These are phyloP conservation scores for Wickerhamiella brachini DNA, from an alignment of 805 yeast species.

Conservation along the genomic window DNA sequence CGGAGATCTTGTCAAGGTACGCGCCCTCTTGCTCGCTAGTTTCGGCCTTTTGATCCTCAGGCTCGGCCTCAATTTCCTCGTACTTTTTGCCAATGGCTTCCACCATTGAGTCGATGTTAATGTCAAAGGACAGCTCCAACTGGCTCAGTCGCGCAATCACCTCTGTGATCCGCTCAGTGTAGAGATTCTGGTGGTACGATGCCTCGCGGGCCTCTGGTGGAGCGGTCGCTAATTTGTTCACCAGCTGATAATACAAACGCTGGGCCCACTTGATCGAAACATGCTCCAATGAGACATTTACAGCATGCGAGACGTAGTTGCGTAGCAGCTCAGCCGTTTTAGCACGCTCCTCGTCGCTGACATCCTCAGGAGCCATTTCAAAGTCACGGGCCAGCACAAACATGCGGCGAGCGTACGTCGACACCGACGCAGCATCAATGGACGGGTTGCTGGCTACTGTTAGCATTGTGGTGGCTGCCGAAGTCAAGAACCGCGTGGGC, in stretches of 20 bases:
- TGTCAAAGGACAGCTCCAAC: conserved; percentile 52
- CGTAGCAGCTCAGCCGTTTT: conserved; percentile 51
- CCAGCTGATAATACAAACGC: conserved; percentile 23
- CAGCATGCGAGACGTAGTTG: conserved; percentile 42
- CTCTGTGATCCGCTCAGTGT: conserved; percentile 22
- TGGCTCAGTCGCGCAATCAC: conserved; percentile 31
- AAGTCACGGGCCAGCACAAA: conserved; percentile 44
- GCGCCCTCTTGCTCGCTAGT: conserved; percentile 23
- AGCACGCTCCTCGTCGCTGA: conserved; percentile 28
- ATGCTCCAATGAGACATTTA: conserved; percentile 29
- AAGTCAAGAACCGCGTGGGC: conserved; percentile 68
- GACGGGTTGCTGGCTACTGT: conserved; percentile 35
- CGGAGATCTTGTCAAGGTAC: conserved; percentile 17
- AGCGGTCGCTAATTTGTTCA: conserved; percentile 18
- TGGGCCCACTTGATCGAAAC: conserved; percentile 21
- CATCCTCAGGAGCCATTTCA: conserved; percentile 22
- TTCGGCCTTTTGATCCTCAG: conserved; percentile 11
- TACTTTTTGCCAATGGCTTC: not conserved
- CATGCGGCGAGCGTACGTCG: conserved; percentile 45
- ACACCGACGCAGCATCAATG: conserved; percentile 24
- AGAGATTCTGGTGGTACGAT: conserved; percentile 19
- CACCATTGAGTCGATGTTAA: conserved; percentile 26
- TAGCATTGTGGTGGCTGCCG: conserved; percentile 47
- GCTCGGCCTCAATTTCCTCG: not conserved
- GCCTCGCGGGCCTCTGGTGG: conserved; percentile 18